phyloP scores from a whole-genome alignment of 176 grass and related monocot genomes.

The Musa acuminata region DNA sequence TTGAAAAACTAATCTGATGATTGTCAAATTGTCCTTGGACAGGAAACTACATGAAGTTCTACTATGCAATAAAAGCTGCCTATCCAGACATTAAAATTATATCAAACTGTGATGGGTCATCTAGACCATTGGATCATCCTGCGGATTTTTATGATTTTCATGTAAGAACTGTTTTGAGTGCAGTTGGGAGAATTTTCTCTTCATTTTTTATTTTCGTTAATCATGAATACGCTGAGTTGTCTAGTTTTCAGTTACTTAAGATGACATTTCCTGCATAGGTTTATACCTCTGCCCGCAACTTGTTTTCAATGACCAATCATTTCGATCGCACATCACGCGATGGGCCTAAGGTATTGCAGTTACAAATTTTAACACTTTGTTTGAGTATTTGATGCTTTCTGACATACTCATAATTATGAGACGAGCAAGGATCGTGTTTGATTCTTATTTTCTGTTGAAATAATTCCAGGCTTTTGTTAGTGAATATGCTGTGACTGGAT shows the following conservation, averaged over 20 bases:
- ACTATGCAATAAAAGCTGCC: slow-evolving; percentile 55
- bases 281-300: slow-evolving; percentile 58
- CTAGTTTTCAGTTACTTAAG: slow-evolving; percentile 1
- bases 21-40: slow-evolving; percentile 18
- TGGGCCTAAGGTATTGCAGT: slow-evolving; percentile 68
- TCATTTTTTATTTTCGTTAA: neutral
- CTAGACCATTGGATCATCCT: slow-evolving; percentile 62
- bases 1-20: neutral
- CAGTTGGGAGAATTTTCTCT: neutral
- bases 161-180: slow-evolving; percentile 30
- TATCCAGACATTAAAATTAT: slow-evolving; percentile 92
- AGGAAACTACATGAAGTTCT: slow-evolving; percentile 77
- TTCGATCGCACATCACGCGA: slow-evolving; percentile 53
- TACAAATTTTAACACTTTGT: slow-evolving; percentile 4
- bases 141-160: slow-evolving; percentile 88
- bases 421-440: neutral
- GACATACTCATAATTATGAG: slow-evolving; percentile 6
- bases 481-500: slow-evolving; percentile 61
- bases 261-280: slow-evolving; percentile 35
- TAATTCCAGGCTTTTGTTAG: slow-evolving; percentile 70
- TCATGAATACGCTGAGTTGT: neutral
- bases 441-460: slow-evolving; percentile 2
- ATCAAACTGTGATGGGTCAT: slow-evolving; percentile 77
- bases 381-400: neutral
- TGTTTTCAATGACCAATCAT: slow-evolving; percentile 58